Evolutionary conservation across 345 rosid species (phyloP).

Genomic region (Populus davidiana): DNA sequence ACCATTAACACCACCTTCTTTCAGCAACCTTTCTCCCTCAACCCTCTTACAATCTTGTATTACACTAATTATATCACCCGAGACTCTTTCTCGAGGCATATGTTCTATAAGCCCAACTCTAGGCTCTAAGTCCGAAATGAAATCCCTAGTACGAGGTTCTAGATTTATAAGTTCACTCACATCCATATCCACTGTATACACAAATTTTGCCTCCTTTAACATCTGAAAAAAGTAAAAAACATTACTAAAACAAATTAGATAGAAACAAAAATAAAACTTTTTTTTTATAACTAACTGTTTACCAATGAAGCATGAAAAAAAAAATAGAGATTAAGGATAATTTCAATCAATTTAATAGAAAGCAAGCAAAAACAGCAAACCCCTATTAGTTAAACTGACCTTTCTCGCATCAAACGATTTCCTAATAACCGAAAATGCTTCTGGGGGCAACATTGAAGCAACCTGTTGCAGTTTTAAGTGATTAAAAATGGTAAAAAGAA

Average conservation of each 20-base stretch:
- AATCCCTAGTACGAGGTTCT: constrained; percentile 84
- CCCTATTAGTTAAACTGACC: constrained; percentile 32
- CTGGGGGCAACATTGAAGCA: constrained; percentile 77
- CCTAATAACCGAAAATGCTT: constrained; percentile 79
- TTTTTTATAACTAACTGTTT: too few relatives aligned
- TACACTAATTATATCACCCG: constrained; percentile 56
- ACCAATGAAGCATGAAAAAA: not conserved
- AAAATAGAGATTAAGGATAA: not conserved
- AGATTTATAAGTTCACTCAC: constrained; percentile 62
- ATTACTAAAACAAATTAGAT: constrained; percentile 18
- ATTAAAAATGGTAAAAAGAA: not conserved
- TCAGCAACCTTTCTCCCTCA: constrained; percentile 12
- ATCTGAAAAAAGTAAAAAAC: constrained; percentile 35
- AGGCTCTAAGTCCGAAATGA: constrained; percentile 67
- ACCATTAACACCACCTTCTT: constrained; percentile 19
- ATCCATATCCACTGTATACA: constrained; percentile 85
- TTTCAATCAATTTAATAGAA: not conserved
- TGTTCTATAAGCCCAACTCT: constrained; percentile 72
- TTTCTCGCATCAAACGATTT: constrained; percentile 95
- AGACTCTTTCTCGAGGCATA: constrained; percentile 37
- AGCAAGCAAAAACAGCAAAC: not conserved
- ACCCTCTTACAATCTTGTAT: constrained; percentile 42
- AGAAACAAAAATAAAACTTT: not conserved
- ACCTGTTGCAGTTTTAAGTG: constrained; percentile 40
- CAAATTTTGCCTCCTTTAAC: constrained; percentile 82